Evolutionary conservation across 1,139 yeast genomes (phyloP).

Genomic region (Candida frijolesensis): DNA sequence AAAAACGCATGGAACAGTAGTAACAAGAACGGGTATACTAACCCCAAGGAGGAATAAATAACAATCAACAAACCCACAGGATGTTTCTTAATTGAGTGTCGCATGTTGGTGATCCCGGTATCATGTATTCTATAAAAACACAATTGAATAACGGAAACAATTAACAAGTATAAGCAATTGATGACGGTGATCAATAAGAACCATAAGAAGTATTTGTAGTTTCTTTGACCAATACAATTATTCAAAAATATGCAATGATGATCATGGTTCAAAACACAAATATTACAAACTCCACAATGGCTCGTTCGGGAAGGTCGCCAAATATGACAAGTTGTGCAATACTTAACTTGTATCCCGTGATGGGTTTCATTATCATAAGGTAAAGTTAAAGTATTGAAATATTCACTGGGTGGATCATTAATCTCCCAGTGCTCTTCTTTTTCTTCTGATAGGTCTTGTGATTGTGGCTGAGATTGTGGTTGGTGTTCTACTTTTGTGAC

Average conservation of each 20-base stretch:
- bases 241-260: slow-evolving; percentile 44
- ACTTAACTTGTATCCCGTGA: slow-evolving; percentile 43
- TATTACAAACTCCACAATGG: slow-evolving; percentile 47
- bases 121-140: slow-evolving; percentile 22
- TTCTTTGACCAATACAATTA: slow-evolving; percentile 44
- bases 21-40: slow-evolving; percentile 58
- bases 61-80: slow-evolving; percentile 54
- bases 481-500: not conserved
- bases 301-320: slow-evolving; percentile 50
- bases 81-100: slow-evolving; percentile 23
- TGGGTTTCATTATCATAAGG: slow-evolving; percentile 42
- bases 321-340: slow-evolving; percentile 49
- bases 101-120: slow-evolving; percentile 17
- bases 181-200: slow-evolving; percentile 30
- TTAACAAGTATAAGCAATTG: slow-evolving; percentile 24
- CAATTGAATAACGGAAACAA: slow-evolving; percentile 31
- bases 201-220: slow-evolving; percentile 44
- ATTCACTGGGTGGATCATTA: slow-evolving; percentile 56
- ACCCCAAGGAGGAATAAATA: slow-evolving; percentile 44
- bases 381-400: slow-evolving; percentile 55
- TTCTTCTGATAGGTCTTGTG: not conserved
- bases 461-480: not conserved
- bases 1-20: slow-evolving; percentile 55
- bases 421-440: slow-evolving; percentile 8
- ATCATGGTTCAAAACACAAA: slow-evolving; percentile 47